A percentile compares a stretch with the other conserved stretches of the same genome.
Evolutionary conservation across 1,284 basidiomycete genomes (phyloP).

Genomic region (Clitocybe nebularis): DNA sequence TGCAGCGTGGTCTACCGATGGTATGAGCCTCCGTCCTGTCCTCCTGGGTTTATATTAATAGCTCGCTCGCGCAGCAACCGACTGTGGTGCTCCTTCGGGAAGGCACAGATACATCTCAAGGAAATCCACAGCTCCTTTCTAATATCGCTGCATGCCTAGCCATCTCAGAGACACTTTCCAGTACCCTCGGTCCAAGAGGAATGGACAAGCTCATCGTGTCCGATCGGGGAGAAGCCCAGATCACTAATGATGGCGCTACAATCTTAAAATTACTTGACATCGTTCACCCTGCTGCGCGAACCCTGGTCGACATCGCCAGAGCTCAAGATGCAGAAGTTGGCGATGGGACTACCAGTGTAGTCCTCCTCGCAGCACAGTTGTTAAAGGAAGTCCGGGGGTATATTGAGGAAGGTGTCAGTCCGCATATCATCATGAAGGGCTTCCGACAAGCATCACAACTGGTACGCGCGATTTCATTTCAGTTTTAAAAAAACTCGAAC

Average conservation of each 20-base stretch:
- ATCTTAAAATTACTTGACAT: slow-evolving; percentile 97
- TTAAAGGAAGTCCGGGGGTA: slow-evolving; percentile 90
- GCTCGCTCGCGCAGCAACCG: slow-evolving; percentile 70
- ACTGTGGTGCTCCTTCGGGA: slow-evolving; percentile 91
- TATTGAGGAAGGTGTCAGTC: slow-evolving; percentile 97
- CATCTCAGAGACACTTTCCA: slow-evolving; percentile 85
- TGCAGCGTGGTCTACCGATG: slow-evolving; percentile 75
- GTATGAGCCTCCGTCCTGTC: slow-evolving; percentile 28
- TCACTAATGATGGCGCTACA: slow-evolving; percentile 98
- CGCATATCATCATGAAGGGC: slow-evolving; percentile 97
- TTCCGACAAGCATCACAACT: slow-evolving; percentile 87
- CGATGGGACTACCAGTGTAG: slow-evolving; percentile 96
- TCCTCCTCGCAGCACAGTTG: slow-evolving; percentile 90
- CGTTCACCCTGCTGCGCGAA: slow-evolving; percentile 95
- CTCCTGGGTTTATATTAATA: slow-evolving; percentile 4
- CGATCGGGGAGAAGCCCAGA: slow-evolving; percentile 92
- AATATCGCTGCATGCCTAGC: slow-evolving; percentile 96
- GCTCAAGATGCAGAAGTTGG: slow-evolving; percentile 99
- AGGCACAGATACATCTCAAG: slow-evolving; percentile 97
- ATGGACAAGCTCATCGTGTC: slow-evolving; percentile 98
- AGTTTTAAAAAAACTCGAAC: slow-evolving; percentile 15
- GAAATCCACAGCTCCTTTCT: slow-evolving; percentile 89
- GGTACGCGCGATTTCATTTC: slow-evolving; percentile 45
- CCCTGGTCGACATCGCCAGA: slow-evolving; percentile 94
- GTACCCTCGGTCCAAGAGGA: slow-evolving; percentile 95